Percentiles rank a stretch among this genome's conserved stretches.
phyloP scores from a whole-genome alignment of 495 filamentous ascomycete genomes.

The Amphirosellinia nigrospora region DNA sequence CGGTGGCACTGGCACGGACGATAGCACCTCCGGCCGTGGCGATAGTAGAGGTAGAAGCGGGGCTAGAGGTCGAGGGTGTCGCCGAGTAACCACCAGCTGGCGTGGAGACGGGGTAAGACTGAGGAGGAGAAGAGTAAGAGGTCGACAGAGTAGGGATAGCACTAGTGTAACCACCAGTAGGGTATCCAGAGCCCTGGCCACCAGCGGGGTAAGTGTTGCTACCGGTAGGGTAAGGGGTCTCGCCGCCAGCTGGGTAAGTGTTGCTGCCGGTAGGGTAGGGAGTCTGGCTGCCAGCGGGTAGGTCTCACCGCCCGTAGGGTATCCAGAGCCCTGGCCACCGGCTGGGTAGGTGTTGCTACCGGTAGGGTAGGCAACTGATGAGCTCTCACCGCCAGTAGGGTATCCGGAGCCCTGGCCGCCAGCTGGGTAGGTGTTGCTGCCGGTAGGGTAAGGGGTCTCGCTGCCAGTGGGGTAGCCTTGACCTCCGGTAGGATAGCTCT shows the following conservation, averaged over 20 bases:
- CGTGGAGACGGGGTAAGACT: conserved; percentile 14
- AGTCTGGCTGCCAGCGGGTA: not conserved
- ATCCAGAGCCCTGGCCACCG: not conserved
- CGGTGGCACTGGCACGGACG: conserved; percentile 31
- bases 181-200: not conserved
- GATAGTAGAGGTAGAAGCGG: conserved; percentile 28
- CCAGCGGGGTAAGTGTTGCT: conserved; percentile 10
- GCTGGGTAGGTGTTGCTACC: not conserved
- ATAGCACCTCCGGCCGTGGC: conserved; percentile 32
- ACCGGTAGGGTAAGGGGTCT: conserved; percentile 10
- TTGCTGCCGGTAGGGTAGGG: conserved; percentile 11
- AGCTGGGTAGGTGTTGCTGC: conserved; percentile 12
- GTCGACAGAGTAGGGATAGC: conserved; percentile 27
- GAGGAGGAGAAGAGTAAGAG: conserved; percentile 15
- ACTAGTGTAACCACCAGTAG: conserved; percentile 9
- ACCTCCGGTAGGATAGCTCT: too few relatives aligned
- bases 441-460: conserved; percentile 1
- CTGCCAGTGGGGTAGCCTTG: too few relatives aligned
- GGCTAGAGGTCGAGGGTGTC: not conserved
- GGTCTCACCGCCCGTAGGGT: not conserved
- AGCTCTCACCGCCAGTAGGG: not conserved
- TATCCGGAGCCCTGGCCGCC: not conserved
- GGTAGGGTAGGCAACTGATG: not conserved
- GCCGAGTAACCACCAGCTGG: conserved; percentile 11
- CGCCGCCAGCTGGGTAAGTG: not conserved